Base-by-base conservation (phyloP, 225 moss, liverwort and hornwort genomes). In the Straminergon stramineum region DNA sequence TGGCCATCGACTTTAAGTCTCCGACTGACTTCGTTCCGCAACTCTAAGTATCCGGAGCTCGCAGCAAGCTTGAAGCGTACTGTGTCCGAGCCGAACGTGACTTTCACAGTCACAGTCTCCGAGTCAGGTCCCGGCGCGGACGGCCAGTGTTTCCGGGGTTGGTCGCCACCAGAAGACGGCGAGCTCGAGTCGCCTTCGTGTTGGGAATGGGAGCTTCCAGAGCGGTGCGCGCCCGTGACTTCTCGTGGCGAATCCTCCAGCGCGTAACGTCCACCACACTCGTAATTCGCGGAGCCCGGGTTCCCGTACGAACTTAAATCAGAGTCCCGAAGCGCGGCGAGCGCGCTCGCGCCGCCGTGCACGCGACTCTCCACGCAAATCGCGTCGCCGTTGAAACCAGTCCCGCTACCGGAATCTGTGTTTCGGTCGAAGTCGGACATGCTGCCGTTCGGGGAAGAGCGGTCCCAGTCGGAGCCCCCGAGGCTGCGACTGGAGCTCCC, bases 291-390 rank as follows among this genome's bases (percentile, higher is more conserved):
- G 43, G 93, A 92, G 58, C 84, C 65, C 22, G 92, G 94, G 56
- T 88, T 77, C 2, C 60, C 92, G 74, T 92, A 93, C 7, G 94
- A 95, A 56, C 92, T 89, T 81, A 91, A 18, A 41, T 93, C 93
- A 2, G 93, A 93, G 90, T 95, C 94, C 34, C 95, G 94, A 75
- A 99, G 85, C 67, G 96, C 96, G 84, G 95, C 94, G 48, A 99
- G 86, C 24, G 97, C 99, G 79, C 97, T 96, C 66, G 91, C 96
- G 35, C 99, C 96, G 58, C 99, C 99, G 68, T 99, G 99, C 13
- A 99, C 99, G 55, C 99, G 95, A 61, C 91, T 96, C 91, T 96
- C 97, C 34, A 94, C 95, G 89, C 94, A 93, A 18, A 92, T 86
- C 10, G 90, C 92, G 66, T 85, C 88, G 41, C 87, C 91, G 68